These are phyloP conservation scores for Megacollybia marginata DNA, from an alignment of 768 basidiomycete species.

Conservation along the genomic window DNA sequence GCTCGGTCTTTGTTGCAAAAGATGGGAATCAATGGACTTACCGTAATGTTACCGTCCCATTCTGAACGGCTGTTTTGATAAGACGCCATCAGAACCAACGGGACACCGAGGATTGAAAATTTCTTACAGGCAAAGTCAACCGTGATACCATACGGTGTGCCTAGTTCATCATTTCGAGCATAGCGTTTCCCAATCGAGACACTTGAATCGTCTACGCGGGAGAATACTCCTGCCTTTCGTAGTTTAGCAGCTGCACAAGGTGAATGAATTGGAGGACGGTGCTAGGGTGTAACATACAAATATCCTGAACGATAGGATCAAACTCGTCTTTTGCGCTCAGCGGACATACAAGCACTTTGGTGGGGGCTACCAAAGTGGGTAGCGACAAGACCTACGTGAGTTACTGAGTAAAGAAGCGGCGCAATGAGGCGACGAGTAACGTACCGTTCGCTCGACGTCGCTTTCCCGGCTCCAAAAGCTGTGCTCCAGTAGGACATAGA, in stretches of 20 bases:
- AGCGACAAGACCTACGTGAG: conserved; percentile 74
- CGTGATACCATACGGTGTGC: conserved; percentile 94
- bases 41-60: conserved; percentile 92
- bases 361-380: conserved; percentile 85
- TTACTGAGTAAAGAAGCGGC: conserved; percentile 2
- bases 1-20: conserved; percentile 3
- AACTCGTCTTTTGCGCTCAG: conserved; percentile 83
- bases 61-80: conserved; percentile 63
- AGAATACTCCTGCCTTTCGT: conserved; percentile 82
- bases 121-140: conserved; percentile 81
- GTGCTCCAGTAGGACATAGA: conserved; percentile 92
- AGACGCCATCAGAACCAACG: background rate
- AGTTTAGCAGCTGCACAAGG: conserved; percentile 67
- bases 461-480: conserved; percentile 92
- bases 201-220: conserved; percentile 93
- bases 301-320: conserved; percentile 74
- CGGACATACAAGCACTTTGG: conserved; percentile 95
- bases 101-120: conserved; percentile 1
- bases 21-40: conserved; percentile 29
- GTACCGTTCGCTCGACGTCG: conserved; percentile 82
- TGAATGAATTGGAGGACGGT: background rate
- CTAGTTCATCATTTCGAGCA: conserved; percentile 95
- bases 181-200: conserved; percentile 96
- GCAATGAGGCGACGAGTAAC: conserved; percentile 21
- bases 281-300: conserved; percentile 61